Conservation (phyloP, 805 yeast species). For the Kluyveromyces dobzhanskii region DNA sequence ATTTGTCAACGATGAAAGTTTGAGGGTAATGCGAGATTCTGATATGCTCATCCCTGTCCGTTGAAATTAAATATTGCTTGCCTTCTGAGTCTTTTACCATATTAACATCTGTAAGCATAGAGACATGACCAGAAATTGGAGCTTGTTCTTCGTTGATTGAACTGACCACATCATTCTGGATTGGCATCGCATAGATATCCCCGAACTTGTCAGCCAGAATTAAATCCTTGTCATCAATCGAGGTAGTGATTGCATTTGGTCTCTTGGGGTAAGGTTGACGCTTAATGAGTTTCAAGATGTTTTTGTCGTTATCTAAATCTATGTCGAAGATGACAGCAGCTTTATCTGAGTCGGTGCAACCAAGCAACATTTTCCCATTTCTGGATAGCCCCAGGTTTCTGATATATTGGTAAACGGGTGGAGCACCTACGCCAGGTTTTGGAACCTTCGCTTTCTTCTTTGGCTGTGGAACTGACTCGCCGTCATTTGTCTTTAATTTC, state of each 20-base stretch:
- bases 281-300: conserved; percentile 45
- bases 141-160: conserved; percentile 33
- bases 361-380: conserved; percentile 48
- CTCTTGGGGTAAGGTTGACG: conserved; percentile 83
- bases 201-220: conserved; percentile 93
- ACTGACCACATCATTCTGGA: conserved; percentile 31
- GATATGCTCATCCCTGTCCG: conserved; percentile 96
- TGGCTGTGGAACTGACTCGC: conserved; percentile 44
- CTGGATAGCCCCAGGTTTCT: conserved; percentile 51
- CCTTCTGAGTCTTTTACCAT: conserved; percentile 21
- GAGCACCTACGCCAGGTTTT: conserved; percentile 61
- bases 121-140: conserved; percentile 91
- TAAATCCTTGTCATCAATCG: conserved; percentile 42
- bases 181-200: conserved; percentile 66
- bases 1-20: conserved; percentile 67
- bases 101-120: conserved; percentile 81
- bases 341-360: conserved; percentile 78
- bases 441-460: conserved; percentile 49
- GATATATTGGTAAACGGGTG: conserved; percentile 57
- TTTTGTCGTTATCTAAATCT: conserved; percentile 18
- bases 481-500: conserved; percentile 29
- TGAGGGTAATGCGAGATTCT: conserved; percentile 75
- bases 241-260: conserved; percentile 72
- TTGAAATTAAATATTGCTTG: conserved; percentile 52
- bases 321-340: conserved; percentile 56